Evolutionary conservation across 73 alveolate species (phyloP).

Genomic region (Diophrys sp.): DNA sequence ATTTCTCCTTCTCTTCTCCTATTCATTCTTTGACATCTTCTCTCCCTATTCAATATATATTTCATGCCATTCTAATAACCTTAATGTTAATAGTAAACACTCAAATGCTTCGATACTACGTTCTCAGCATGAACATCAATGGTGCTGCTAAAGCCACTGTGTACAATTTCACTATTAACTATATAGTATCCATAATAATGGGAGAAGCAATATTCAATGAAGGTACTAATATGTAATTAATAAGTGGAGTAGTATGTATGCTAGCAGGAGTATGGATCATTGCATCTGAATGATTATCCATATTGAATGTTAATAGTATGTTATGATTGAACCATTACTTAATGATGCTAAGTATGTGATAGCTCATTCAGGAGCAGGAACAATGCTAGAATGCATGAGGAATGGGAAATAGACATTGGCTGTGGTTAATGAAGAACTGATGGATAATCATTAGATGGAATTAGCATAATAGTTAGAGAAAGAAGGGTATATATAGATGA

Average conservation of each 20-base stretch:
- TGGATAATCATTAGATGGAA: no score
- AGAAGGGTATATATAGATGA: no score
- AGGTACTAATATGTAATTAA: not conserved
- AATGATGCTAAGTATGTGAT: no score
- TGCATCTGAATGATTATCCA: not conserved
- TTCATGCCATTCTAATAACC: slow-evolving; percentile 11
- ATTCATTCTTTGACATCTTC: not conserved
- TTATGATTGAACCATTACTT: no score
- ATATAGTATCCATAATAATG: not conserved
- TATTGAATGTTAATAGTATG: not conserved
- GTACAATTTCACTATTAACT: slow-evolving; percentile 36
- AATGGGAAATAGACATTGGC: no score
- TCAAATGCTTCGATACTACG: slow-evolving; percentile 29
- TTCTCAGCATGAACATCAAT: slow-evolving; percentile 29
- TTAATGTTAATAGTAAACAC: not conserved
- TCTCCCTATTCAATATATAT: not conserved
- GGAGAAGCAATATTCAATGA: slow-evolving; percentile 27
- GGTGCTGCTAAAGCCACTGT: slow-evolving; percentile 57
- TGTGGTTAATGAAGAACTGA: no score
- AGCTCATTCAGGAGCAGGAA: no score
- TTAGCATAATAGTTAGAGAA: no score
- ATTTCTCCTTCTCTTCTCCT: not conserved
- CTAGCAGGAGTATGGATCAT: slow-evolving; percentile 31
- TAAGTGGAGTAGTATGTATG: slow-evolving; percentile 25
- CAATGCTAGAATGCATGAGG: no score